A percentile compares a stretch with the other conserved stretches of the same genome.
Evolutionary conservation across 2,329 filamentous ascomycete genomes (phyloP).

Genomic region (Penicillium sp.): DNA sequence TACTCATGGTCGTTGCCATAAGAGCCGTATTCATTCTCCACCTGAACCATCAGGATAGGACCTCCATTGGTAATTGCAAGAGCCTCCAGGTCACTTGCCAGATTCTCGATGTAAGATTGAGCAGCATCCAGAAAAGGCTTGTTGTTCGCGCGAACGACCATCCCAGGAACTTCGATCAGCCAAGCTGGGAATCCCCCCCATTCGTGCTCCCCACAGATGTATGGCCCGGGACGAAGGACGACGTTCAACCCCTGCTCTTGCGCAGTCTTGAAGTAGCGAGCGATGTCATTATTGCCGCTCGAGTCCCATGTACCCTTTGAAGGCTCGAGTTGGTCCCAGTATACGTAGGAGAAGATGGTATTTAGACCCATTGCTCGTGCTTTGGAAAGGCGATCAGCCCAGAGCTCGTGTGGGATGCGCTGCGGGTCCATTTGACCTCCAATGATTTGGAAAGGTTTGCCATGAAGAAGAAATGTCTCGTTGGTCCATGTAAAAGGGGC

Average conservation of each 20-base stretch:
- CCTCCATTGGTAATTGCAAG: conserved; percentile 48
- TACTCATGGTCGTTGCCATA: conserved; percentile 52
- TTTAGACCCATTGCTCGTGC: conserved; percentile 53
- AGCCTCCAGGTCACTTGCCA: conserved; percentile 40
- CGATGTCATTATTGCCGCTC: conserved; percentile 50
- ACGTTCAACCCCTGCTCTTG: conserved; percentile 51
- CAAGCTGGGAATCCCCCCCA: conserved; percentile 54
- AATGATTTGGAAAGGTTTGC: conserved; percentile 15
- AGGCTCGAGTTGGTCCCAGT: conserved; percentile 54
- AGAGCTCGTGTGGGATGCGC: conserved; percentile 51
- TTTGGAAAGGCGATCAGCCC: conserved; percentile 49
- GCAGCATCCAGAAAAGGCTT: conserved; percentile 43
- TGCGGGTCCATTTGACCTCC: conserved; percentile 34
- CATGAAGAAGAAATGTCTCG: conserved; percentile 14
- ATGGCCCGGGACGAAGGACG: conserved; percentile 51
- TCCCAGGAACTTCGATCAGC: conserved; percentile 44
- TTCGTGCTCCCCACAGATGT: conserved; percentile 53
- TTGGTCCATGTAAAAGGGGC: conserved; percentile 11
- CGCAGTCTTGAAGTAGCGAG: conserved; percentile 50
- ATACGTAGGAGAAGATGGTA: conserved; percentile 55
- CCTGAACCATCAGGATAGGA: conserved; percentile 53
- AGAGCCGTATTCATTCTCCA: conserved; percentile 56
- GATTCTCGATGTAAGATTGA: conserved; percentile 40
- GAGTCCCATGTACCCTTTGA: conserved; percentile 42
- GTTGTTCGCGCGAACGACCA: conserved; percentile 48